A percentile compares a stretch with the other conserved stretches of the same genome.
These are phyloP conservation scores for Penicillium occitanis DNA, from an alignment of 2,329 filamentous ascomycete species.

Conservation along the genomic window DNA sequence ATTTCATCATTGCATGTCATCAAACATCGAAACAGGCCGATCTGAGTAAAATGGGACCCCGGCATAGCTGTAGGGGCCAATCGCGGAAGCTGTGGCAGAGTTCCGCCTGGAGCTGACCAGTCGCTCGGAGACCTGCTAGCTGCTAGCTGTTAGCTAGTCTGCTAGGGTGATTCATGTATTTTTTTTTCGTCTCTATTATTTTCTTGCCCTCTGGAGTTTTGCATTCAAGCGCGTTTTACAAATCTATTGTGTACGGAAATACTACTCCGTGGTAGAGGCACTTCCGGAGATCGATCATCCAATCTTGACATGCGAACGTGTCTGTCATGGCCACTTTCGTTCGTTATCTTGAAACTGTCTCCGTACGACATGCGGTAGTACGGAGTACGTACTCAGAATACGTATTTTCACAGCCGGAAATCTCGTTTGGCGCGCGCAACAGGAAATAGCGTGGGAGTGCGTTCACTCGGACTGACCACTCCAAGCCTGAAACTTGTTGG, in stretches of 20 bases:
- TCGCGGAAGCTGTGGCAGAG: slow-evolving; percentile 21
- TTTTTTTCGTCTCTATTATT: not conserved
- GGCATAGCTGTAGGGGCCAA: slow-evolving; percentile 18
- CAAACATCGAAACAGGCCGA: slow-evolving; percentile 18
- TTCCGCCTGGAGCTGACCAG: slow-evolving; percentile 22
- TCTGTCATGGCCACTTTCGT: not conserved
- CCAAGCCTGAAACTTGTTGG: slow-evolving; percentile 1
- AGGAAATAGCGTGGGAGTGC: slow-evolving; percentile 9
- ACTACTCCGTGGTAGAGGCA: slow-evolving; percentile 15
- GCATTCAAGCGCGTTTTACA: slow-evolving; percentile 4
- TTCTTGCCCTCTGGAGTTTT: not conserved
- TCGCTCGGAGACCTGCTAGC: slow-evolving; percentile 21
- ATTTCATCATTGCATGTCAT: slow-evolving; percentile 16
- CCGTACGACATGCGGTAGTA: not conserved
- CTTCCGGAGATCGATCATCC: slow-evolving; percentile 7
- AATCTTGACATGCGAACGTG: slow-evolving; percentile 10
- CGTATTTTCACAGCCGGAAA: not conserved
- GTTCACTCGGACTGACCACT: not conserved
- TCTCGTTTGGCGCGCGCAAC: slow-evolving; percentile 13
- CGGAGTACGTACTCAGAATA: not conserved
- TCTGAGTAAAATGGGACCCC: slow-evolving; percentile 13
- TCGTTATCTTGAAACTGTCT: not conserved
- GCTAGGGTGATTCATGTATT: not conserved
- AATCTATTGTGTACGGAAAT: slow-evolving; percentile 13
- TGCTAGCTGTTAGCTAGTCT: not conserved